These are phyloP conservation scores for Leccinum variicolor DNA, from an alignment of 768 basidiomycete genomes.

Conservation along the genomic window DNA sequence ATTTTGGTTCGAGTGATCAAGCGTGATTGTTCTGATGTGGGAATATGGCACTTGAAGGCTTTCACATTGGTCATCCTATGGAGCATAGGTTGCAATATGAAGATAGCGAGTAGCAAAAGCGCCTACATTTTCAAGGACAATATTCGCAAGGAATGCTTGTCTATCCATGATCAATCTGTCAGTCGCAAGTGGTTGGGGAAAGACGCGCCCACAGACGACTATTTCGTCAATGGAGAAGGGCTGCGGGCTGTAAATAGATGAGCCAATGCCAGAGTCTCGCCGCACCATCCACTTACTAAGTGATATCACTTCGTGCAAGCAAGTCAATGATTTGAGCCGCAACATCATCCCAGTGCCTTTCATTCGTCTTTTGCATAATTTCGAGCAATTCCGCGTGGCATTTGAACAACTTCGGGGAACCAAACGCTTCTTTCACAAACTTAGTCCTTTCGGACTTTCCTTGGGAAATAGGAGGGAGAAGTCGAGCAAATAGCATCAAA, in stretches of 20 bases:
- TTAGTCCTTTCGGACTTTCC: constrained; percentile 36
- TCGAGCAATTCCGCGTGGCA: constrained; percentile 37
- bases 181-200: constrained; percentile 34
- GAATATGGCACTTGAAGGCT: constrained; percentile 46
- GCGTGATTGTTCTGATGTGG: constrained; percentile 25
- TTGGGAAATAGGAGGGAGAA: constrained; percentile 44
- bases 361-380: constrained; percentile 40
- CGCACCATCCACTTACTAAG: constrained; percentile 40
- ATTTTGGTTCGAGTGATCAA: constrained; percentile 23
- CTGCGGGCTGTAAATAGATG: constrained; percentile 47
- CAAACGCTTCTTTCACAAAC: constrained; percentile 54
- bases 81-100: constrained; percentile 5
- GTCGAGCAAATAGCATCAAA: constrained; percentile 52
- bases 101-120: neutral
- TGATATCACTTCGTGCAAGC: constrained; percentile 43
- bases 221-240: constrained; percentile 48
- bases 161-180: constrained; percentile 54
- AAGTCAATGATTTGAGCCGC: constrained; percentile 44
- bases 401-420: constrained; percentile 34
- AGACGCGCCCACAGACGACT: constrained; percentile 31
- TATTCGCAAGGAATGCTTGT: constrained; percentile 48
- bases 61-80: constrained; percentile 48
- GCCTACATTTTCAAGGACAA: constrained; percentile 30
- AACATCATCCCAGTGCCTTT: constrained; percentile 52
- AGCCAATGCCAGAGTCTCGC: constrained; percentile 1